Percentiles rank a stretch among this genome's conserved stretches.
These are phyloP conservation scores for Spirogloea muscicola DNA, from an alignment of 139 green algal species.

Conservation along the genomic window DNA sequence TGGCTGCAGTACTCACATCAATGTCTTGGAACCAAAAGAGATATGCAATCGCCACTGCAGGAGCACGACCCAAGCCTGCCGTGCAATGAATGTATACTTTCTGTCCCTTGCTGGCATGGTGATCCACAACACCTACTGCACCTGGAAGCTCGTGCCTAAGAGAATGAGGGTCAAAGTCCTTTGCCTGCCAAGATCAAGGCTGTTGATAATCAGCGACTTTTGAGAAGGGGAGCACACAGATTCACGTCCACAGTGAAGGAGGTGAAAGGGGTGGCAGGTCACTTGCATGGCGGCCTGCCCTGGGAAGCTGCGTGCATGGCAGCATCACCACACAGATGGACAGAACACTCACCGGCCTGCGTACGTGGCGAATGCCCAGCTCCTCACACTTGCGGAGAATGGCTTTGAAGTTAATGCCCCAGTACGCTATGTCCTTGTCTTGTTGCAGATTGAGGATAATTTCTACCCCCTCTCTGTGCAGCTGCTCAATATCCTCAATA, in stretches of 20 bases:
- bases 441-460: constrained; percentile 45
- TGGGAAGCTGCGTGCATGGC: too few relatives aligned
- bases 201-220: too few relatives aligned
- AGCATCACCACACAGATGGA: too few relatives aligned
- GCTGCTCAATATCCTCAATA: constrained; percentile 19
- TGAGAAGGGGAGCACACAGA: too few relatives aligned
- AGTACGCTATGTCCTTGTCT: constrained; percentile 49
- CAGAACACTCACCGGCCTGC: constrained; percentile 20
- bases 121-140: constrained; percentile 22
- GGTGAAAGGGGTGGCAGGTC: too few relatives aligned
- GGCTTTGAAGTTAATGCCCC: constrained; percentile 32
- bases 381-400: neutral
- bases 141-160: constrained; percentile 23
- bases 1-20: constrained; percentile 1
- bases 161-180: constrained; percentile 41
- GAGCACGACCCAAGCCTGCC: constrained; percentile 46
- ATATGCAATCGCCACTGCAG: constrained; percentile 41
- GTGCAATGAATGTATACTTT: constrained; percentile 51
- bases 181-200: neutral
- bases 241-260: too few relatives aligned
- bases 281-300: too few relatives aligned
- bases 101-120: neutral
- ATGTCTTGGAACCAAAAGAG: constrained; percentile 45
- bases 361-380: neutral
- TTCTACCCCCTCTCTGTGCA: constrained; percentile 31